Base-by-base conservation (phyloP, 306 rosid genomes). In the Crataegus laevigata region DNA sequence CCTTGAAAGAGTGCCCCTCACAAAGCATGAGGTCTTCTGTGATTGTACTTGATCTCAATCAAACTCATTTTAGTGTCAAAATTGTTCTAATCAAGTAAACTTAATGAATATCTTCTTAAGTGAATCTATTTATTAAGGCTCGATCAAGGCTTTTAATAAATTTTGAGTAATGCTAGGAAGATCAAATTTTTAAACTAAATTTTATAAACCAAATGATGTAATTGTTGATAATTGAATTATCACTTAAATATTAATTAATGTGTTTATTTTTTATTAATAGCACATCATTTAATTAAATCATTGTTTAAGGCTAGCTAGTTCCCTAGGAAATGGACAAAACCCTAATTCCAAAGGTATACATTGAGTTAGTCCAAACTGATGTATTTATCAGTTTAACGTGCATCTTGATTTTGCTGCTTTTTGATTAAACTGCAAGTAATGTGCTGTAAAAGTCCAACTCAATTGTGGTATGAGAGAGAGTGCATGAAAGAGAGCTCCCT, bases 261-360 rank as follows among this genome's bases (percentile, higher is more conserved):
- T 34, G 0, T 0, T 34, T 7, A 34, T 7, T 34, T 7, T 0
- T 0, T 7, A 34, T 34, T 7, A 0, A 0, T 7, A 0, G 7
- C 0, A 6, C 8, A 34, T 34, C 0, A 34, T 7, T 34, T 34
- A 1, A 4, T 45, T 45, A 2, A 6, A 2, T 50, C 34, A 5
- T 28, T 10, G 15, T 45, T 47, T 26, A 59, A 69, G 65, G 61
- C 43, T 47, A 21, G 61, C 43, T 47, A 30, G 19, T 19, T 51
- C 62, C 52, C 75, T 40, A 21, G 68, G 76, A 57, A 72, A 28
- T 59, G 40, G 7, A 60, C n/a, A 8, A 58, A 71, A 36, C 71
- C 10, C 71, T 32, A 40, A 2, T 68, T 68, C 74, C 68, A 28
- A 68, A 25, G 59, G 60, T 34, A 55, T 8, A 71, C 36, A 30